Conservation (phyloP, 1,284 basidiomycete species). For the Trametes polyzona region DNA sequence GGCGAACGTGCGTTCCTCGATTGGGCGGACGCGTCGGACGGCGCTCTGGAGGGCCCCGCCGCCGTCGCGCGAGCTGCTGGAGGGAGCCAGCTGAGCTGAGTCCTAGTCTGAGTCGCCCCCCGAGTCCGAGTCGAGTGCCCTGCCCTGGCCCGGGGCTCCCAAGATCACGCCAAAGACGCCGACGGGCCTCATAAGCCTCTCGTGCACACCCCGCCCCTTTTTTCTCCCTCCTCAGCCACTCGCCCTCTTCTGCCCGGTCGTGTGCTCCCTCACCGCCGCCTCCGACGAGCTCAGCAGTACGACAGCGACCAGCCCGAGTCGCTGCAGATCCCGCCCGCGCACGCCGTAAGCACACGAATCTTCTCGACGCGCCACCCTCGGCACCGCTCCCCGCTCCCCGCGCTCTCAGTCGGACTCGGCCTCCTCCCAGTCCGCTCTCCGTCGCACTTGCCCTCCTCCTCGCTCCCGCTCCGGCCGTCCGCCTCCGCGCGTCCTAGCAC, state of each 20-base stretch:
- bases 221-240: constrained; percentile 10
- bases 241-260: constrained; percentile 23
- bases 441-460: neutral
- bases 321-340: neutral
- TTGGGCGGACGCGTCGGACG: constrained; percentile 29
- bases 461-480: neutral
- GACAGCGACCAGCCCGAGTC: neutral
- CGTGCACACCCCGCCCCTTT: constrained; percentile 11
- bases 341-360: constrained; percentile 18
- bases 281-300: neutral
- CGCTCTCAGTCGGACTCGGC: neutral
- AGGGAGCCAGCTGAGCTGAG: neutral
- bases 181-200: constrained; percentile 27
- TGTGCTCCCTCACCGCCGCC: constrained; percentile 27
- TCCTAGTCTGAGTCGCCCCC: neutral
- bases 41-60: neutral
- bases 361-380: constrained; percentile 19
- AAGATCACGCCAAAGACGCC: constrained; percentile 16
- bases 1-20: constrained; percentile 49
- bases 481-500: neutral
- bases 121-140: no score
- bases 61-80: neutral
- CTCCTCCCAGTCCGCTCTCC: neutral
- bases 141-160: neutral
- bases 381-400: neutral